Conservation (phyloP, 2,329 filamentous ascomycete genomes). For the Aspergillus flavus region DNA sequence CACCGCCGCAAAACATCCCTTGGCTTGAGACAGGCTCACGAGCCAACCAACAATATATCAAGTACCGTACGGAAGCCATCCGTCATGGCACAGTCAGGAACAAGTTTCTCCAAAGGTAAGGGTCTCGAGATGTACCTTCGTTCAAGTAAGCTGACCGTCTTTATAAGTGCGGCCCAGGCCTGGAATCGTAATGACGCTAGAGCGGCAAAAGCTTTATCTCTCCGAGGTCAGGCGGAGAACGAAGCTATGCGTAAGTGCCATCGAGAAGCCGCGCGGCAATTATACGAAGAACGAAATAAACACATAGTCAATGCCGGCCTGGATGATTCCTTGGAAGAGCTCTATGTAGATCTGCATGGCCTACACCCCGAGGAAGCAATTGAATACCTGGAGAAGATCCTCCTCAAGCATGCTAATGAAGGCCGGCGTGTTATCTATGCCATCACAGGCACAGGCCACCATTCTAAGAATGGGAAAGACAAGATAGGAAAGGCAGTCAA, state of each 20-base stretch:
- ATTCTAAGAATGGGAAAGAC: slow-evolving; percentile 98
- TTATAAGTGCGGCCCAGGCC: slow-evolving; percentile 81
- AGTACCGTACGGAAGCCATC: slow-evolving; percentile 92
- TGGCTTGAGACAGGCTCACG: slow-evolving; percentile 93
- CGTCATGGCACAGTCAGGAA: slow-evolving; percentile 95
- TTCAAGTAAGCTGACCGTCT: slow-evolving; percentile 8
- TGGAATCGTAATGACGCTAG: slow-evolving; percentile 98
- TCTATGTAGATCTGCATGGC: slow-evolving; percentile 96
- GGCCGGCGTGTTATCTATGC: slow-evolving; percentile 78
- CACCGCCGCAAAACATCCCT: slow-evolving; percentile 86
- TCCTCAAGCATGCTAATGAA: slow-evolving; percentile 77
- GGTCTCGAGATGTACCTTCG: not conserved
- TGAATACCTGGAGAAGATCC: slow-evolving; percentile 84
- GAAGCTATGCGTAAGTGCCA: slow-evolving; percentile 97
- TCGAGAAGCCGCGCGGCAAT: slow-evolving; percentile 83
- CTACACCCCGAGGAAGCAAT: slow-evolving; percentile 97
- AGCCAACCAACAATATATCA: slow-evolving; percentile 92
- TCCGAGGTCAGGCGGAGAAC: slow-evolving; percentile 95
- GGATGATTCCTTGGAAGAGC: slow-evolving; percentile 62
- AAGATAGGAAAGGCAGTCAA: slow-evolving; percentile 95
- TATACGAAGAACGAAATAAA: slow-evolving; percentile 93
- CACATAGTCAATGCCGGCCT: slow-evolving; percentile 51
- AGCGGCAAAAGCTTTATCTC: slow-evolving; percentile 89
- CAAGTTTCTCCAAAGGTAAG: slow-evolving; percentile 91
- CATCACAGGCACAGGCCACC: slow-evolving; percentile 94